Evolutionary conservation across 192 early-diverging fungal genomes (phyloP).

Genomic region (Coemansia sp.): DNA sequence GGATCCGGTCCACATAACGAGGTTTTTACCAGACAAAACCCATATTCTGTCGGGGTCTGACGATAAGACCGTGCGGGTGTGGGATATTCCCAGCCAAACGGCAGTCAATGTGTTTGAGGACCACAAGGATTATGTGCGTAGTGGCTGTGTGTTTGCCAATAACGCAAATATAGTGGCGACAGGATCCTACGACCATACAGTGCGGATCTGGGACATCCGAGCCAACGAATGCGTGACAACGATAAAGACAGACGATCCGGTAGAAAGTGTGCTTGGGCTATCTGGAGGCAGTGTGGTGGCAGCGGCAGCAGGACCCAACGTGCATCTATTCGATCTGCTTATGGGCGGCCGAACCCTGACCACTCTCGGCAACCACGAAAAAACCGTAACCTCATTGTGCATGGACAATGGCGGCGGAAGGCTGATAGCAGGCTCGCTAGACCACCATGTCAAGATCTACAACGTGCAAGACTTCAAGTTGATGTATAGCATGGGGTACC

Average conservation of each 20-base stretch:
- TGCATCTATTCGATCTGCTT: slow-evolving; percentile 89
- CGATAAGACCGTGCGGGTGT: slow-evolving; percentile 87
- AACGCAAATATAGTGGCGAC: slow-evolving; percentile 80
- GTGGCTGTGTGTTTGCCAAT: slow-evolving; percentile 65
- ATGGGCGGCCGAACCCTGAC: slow-evolving; percentile 74
- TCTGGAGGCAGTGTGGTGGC: slow-evolving; percentile 78
- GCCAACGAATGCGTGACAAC: slow-evolving; percentile 69
- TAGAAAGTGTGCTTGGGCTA: slow-evolving; percentile 83
- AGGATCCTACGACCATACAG: slow-evolving; percentile 95
- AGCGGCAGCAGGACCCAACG: slow-evolving; percentile 61
- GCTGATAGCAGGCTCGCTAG: slow-evolving; percentile 85
- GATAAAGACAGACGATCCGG: slow-evolving; percentile 80
- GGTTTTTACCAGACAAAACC: slow-evolving; percentile 75
- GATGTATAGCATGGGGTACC: slow-evolving; percentile 82
- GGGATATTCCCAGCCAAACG: slow-evolving; percentile 87
- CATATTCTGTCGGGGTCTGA: slow-evolving; percentile 86
- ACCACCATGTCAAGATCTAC: slow-evolving; percentile 96
- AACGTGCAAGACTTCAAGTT: slow-evolving; percentile 84
- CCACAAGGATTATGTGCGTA: slow-evolving; percentile 91
- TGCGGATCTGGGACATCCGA: slow-evolving; percentile 89
- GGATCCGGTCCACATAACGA: slow-evolving; percentile 73
- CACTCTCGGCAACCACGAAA: slow-evolving; percentile 88
- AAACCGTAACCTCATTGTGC: slow-evolving; percentile 87
- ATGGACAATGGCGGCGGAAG: slow-evolving; percentile 75
- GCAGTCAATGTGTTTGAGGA: slow-evolving; percentile 67